These are phyloP conservation scores for Cystobasidium pallidum DNA, from an alignment of 1,284 basidiomycete species.

Conservation along the genomic window DNA sequence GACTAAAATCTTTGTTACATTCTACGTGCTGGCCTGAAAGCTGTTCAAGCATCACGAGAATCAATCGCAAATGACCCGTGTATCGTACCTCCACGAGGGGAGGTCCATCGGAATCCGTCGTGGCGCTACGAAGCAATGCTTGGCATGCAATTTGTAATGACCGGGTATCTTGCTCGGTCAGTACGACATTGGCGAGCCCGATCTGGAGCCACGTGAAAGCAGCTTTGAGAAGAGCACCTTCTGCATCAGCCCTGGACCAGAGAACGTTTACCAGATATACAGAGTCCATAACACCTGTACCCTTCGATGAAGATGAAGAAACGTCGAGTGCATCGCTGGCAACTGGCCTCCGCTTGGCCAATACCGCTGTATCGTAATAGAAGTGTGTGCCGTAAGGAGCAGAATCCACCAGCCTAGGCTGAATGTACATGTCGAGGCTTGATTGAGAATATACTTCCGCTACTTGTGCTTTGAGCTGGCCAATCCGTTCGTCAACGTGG, in stretches of 20 bases:
- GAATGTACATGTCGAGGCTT: constrained; percentile 61
- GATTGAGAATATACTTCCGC: constrained; percentile 55
- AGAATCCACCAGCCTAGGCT: background rate
- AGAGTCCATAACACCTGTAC: constrained; percentile 57
- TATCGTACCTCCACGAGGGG: background rate
- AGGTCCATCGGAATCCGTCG: background rate
- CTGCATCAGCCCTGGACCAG: constrained; percentile 72
- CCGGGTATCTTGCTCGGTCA: background rate
- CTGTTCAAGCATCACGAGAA: background rate
- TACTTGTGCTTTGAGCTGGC: constrained; percentile 55
- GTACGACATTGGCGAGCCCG: background rate
- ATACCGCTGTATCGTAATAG: constrained; percentile 60
- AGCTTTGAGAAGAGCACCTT: constrained; percentile 75
- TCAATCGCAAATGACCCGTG: background rate
- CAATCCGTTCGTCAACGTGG: constrained; percentile 72
- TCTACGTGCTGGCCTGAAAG: background rate
- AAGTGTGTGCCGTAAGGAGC: constrained; percentile 76
- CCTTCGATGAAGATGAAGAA: background rate
- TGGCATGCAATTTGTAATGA: background rate
- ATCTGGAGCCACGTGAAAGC: background rate
- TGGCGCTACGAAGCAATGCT: background rate
- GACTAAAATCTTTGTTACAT: background rate
- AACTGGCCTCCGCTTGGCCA: background rate
- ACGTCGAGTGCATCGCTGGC: background rate
- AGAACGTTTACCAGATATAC: constrained; percentile 67